These are phyloP conservation scores for Boletus pseudo-olivaceus DNA, from an alignment of 768 basidiomycete genomes.

Conservation along the genomic window DNA sequence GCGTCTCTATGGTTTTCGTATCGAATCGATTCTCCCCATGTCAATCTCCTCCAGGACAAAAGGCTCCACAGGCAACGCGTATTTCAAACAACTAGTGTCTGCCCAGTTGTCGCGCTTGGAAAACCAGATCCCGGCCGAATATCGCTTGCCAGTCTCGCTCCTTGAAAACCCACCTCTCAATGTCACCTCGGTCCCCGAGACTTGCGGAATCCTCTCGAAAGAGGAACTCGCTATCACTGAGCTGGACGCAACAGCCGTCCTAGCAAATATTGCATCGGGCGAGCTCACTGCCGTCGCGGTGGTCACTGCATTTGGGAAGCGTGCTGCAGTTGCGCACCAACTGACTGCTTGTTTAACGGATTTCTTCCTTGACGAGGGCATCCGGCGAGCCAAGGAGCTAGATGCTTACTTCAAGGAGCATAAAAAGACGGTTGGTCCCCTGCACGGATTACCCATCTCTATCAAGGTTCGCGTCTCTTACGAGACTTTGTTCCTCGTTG, in stretches of 20 bases:
- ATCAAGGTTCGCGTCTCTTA: constrained; percentile 33
- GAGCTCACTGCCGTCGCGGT: constrained; percentile 38
- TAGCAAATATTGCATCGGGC: constrained; percentile 26
- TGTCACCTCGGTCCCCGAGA: constrained; percentile 31
- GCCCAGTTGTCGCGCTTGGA: constrained; percentile 18
- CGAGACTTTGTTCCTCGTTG: not conserved
- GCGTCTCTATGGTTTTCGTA: too few species aligned
- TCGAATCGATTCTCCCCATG: constrained; percentile 1
- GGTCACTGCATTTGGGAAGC: constrained; percentile 42
- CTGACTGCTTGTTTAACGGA: constrained; percentile 39
- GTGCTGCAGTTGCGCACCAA: constrained; percentile 53
- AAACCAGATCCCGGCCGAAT: constrained; percentile 21
- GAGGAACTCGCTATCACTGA: constrained; percentile 34
- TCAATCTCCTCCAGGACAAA: constrained; percentile 19
- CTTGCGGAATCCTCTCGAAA: constrained; percentile 29
- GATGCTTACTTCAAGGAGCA: constrained; percentile 38
- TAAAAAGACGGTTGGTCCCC: constrained; percentile 39
- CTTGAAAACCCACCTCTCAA: constrained; percentile 27
- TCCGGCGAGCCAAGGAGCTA: constrained; percentile 38
- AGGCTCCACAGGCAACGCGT: constrained; percentile 20
- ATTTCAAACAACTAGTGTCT: constrained; percentile 17
- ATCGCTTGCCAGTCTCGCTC: constrained; percentile 12
- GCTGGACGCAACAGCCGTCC: constrained; percentile 37
- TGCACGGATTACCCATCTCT: constrained; percentile 40
- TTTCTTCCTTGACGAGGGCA: constrained; percentile 43